phyloP scores from a whole-genome alignment of 116 monocot species.

The Papilionanthe hybrid region DNA sequence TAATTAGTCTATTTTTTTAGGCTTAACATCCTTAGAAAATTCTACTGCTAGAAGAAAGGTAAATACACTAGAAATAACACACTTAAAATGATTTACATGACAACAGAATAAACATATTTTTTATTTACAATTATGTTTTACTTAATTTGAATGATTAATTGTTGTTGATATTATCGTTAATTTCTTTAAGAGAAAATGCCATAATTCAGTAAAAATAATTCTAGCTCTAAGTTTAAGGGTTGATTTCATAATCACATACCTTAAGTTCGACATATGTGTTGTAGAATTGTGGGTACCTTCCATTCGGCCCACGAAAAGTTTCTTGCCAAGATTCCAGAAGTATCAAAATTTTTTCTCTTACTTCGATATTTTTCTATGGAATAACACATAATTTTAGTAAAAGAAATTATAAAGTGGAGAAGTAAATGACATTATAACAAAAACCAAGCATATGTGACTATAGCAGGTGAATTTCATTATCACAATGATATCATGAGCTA shows the following conservation, averaged over 20 bases:
- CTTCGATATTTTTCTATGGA: constrained; percentile 59
- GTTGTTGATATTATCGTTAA: neutral
- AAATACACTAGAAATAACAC: neutral
- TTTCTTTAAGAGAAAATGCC: neutral
- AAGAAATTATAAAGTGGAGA: neutral
- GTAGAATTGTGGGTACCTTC: constrained; percentile 71
- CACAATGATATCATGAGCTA: too few relatives aligned
- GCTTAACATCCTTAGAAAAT: too few relatives aligned
- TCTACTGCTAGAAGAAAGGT: neutral
- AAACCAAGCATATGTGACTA: neutral
- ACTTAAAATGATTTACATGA: neutral
- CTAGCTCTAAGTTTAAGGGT: neutral
- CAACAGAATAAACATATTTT: neutral
- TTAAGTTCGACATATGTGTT: constrained; percentile 64
- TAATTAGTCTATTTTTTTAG: too few relatives aligned
- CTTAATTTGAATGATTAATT: neutral
- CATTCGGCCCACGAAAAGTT: constrained; percentile 69
- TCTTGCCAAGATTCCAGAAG: constrained; percentile 87
- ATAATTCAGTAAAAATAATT: neutral
- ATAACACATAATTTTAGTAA: neutral
- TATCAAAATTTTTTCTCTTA: constrained; percentile 61
- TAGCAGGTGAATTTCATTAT: too few relatives aligned
- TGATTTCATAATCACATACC: constrained; percentile 25
- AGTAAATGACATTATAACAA: neutral
- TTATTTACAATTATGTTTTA: neutral